phyloP scores from a whole-genome alignment of 768 basidiomycete genomes.

The Gloeostereum incarnatum region DNA sequence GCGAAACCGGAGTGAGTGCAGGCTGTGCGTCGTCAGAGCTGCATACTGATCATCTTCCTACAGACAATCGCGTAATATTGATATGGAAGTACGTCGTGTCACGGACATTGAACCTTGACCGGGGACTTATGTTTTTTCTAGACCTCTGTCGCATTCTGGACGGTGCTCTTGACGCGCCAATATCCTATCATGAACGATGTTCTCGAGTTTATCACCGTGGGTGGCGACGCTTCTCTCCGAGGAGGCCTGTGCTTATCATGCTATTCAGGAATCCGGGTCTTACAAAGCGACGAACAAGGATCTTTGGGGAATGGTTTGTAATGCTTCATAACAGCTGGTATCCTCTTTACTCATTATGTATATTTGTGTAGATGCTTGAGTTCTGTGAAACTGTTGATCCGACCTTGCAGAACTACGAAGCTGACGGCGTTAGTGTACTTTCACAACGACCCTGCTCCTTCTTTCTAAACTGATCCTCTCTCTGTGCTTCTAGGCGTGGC shows the following conservation, averaged over 20 bases:
- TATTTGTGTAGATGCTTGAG: constrained; percentile 55
- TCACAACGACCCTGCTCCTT: background rate
- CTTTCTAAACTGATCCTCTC: constrained; percentile 3
- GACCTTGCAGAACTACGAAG: constrained; percentile 58
- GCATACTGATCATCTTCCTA: background rate
- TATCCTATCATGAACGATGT: constrained; percentile 62
- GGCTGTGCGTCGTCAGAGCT: constrained; percentile 3
- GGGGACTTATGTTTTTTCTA: constrained; percentile 15
- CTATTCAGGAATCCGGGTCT: constrained; percentile 31
- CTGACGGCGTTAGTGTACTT: constrained; percentile 54
- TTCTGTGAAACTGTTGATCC: constrained; percentile 59
- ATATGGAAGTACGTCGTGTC: constrained; percentile 60
- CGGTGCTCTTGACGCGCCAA: constrained; percentile 59
- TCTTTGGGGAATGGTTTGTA: constrained; percentile 73
- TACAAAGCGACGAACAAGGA: constrained; percentile 82
- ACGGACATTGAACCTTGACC: background rate
- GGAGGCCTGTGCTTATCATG: constrained; percentile 11
- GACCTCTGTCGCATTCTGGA: constrained; percentile 70
- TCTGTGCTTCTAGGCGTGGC: too few relatives aligned
- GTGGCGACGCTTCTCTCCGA: constrained; percentile 9
- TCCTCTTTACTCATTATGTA: constrained; percentile 1
- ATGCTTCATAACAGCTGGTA: background rate
- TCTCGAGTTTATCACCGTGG: constrained; percentile 55
- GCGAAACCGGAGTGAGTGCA: constrained; percentile 61
- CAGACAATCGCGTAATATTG: constrained; percentile 68